Evolutionary conservation across 306 rosid species (phyloP).

Genomic region (Biancaea sappan): DNA sequence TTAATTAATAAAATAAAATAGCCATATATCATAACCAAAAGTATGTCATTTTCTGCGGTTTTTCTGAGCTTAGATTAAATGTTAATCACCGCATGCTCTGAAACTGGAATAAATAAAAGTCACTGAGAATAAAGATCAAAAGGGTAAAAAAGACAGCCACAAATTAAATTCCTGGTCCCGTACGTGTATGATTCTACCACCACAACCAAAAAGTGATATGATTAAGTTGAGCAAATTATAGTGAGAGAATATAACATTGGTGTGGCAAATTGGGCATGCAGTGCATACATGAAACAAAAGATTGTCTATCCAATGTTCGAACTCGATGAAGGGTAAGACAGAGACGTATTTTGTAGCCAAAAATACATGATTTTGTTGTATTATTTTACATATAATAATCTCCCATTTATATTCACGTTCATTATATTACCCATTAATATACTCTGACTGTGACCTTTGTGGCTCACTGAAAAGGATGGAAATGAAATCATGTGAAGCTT

Average conservation of each 20-base stretch:
- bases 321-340: slow-evolving; percentile 29
- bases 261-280: neutral
- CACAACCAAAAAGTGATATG: neutral
- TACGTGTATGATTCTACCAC: neutral
- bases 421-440: neutral
- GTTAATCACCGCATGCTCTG: neutral
- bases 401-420: neutral
- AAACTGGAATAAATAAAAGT: neutral
- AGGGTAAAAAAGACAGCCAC: neutral
- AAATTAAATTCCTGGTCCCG: neutral
- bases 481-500: neutral
- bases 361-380: slow-evolving; percentile 19
- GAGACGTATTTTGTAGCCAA: neutral
- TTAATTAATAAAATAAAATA: no score
- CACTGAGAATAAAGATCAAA: neutral
- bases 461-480: neutral
- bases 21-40: no score
- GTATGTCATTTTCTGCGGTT: no score
- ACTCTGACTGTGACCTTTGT: neutral
- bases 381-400: neutral
- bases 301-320: slow-evolving; percentile 28
- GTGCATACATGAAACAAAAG: neutral
- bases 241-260: neutral
- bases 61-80: neutral
- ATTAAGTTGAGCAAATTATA: neutral